phyloP scores from a whole-genome alignment of 2,329 filamentous ascomycete genomes.

The Fusarium sp. region DNA sequence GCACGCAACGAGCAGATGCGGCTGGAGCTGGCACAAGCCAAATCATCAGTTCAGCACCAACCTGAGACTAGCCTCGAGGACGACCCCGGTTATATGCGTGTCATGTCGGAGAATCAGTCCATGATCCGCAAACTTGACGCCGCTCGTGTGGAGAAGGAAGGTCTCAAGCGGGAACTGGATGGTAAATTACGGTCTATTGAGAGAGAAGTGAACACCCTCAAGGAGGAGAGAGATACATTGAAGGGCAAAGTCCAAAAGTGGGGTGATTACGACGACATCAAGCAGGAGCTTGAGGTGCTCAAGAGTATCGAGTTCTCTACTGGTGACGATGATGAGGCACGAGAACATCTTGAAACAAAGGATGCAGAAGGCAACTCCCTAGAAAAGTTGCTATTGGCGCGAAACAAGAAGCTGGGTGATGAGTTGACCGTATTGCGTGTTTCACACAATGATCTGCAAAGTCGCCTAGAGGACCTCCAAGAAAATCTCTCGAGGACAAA shows the following conservation, averaged over 20 bases:
- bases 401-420: conserved; percentile 96
- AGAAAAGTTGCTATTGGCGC: conserved; percentile 87
- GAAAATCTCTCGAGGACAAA: conserved; percentile 85
- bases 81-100: conserved; percentile 85
- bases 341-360: conserved; percentile 52
- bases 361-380: conserved; percentile 75
- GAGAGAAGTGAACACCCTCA: conserved; percentile 76
- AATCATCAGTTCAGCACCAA: conserved; percentile 71
- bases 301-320: conserved; percentile 98
- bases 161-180: conserved; percentile 79
- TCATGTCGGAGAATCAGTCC: conserved; percentile 93
- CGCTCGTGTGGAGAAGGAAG: conserved; percentile 82
- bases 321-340: conserved; percentile 78
- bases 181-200: conserved; percentile 80
- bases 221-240: conserved; percentile 81
- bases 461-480: conserved; percentile 79
- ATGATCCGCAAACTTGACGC: conserved; percentile 89
- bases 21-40: conserved; percentile 87
- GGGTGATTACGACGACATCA: conserved; percentile 95
- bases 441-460: conserved; percentile 91
- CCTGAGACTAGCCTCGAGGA: conserved; percentile 76
- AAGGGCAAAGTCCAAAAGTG: conserved; percentile 86
- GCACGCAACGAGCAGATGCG: conserved; percentile 93
- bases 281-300: conserved; percentile 93
- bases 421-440: conserved; percentile 93